phyloP scores from a whole-genome alignment of 139 green algal genomes.

The Closterium sp. region DNA sequence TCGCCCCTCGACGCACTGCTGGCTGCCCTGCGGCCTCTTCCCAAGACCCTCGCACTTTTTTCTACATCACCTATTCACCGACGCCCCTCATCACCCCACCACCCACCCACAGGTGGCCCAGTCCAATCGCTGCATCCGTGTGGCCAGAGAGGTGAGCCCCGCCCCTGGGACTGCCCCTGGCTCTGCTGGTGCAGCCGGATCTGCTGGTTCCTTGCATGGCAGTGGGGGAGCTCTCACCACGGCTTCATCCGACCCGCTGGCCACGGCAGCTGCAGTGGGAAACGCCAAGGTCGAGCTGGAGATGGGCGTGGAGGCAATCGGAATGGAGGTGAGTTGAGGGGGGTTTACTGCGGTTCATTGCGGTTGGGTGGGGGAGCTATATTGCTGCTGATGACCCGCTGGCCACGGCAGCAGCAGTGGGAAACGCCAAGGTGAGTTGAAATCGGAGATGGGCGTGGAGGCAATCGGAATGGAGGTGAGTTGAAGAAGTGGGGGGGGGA shows the following conservation, averaged over 20 bases:
- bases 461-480: not conserved
- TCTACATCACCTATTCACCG: too few relatives aligned
- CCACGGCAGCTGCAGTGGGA: not conserved
- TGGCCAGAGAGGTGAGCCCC: not conserved
- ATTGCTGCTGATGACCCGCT: not conserved
- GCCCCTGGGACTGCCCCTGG: not conserved
- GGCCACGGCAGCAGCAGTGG: not conserved
- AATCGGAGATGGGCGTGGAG: not conserved
- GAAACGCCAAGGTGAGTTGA: too few relatives aligned
- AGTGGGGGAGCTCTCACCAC: too few relatives aligned
- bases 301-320: slow-evolving; percentile 41
- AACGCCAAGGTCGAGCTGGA: slow-evolving; percentile 17
- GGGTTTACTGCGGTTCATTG: not conserved
- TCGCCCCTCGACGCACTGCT: not conserved
- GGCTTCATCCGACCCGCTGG: not conserved
- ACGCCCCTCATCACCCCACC: too few relatives aligned
- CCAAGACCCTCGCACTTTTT: too few relatives aligned
- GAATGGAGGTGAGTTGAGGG: not conserved
- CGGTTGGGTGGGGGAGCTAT: not conserved
- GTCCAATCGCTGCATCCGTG: not conserved
- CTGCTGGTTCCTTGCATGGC: too few relatives aligned
- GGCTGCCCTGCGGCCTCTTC: too few relatives aligned
- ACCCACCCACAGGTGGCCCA: not conserved
- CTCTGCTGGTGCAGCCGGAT: not conserved
- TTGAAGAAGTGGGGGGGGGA: not conserved